These are phyloP conservation scores for Cucurbita maxima DNA, from an alignment of 306 rosid species.

Conservation along the genomic window DNA sequence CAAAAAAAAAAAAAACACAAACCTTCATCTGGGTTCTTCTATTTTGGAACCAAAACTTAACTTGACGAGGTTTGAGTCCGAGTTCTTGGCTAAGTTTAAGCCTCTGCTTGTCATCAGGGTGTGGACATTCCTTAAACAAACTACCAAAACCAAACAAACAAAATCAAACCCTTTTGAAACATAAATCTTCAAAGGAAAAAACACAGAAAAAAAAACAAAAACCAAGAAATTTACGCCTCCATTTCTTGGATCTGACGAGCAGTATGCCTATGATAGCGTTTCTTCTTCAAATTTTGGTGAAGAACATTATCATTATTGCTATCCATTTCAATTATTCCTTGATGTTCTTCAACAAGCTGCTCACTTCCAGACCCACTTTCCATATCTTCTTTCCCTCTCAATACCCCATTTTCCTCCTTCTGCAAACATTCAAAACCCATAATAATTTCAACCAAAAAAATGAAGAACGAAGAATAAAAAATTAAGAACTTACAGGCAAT, in stretches of 20 bases:
- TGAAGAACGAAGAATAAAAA: background rate
- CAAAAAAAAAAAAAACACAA: no score
- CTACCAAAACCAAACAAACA: conserved; percentile 18
- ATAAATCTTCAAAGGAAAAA: no score
- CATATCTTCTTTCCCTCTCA: conserved; percentile 65
- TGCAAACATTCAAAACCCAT: conserved; percentile 1
- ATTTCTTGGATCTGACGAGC: conserved; percentile 98
- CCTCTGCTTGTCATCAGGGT: conserved; percentile 97
- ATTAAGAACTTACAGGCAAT: conserved; percentile 17
- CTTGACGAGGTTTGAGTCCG: conserved; percentile 85
- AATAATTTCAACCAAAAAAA: background rate
- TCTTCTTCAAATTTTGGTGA: conserved; percentile 38
- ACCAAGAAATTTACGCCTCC: conserved; percentile 48
- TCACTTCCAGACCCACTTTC: conserved; percentile 84
- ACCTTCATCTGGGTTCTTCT: conserved; percentile 35
- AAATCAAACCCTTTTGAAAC: background rate
- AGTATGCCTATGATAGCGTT: conserved; percentile 89
- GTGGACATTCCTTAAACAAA: conserved; percentile 88
- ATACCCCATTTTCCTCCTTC: conserved; percentile 61
- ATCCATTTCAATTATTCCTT: conserved; percentile 32
- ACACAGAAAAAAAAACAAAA: no score
- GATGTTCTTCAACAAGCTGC: conserved; percentile 43
- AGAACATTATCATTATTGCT: background rate
- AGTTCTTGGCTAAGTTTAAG: conserved; percentile 63
- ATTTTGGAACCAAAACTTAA: conserved; percentile 97